Evolutionary conservation across 345 rosid species (phyloP).

Genomic region (Gossypium arboreum): DNA sequence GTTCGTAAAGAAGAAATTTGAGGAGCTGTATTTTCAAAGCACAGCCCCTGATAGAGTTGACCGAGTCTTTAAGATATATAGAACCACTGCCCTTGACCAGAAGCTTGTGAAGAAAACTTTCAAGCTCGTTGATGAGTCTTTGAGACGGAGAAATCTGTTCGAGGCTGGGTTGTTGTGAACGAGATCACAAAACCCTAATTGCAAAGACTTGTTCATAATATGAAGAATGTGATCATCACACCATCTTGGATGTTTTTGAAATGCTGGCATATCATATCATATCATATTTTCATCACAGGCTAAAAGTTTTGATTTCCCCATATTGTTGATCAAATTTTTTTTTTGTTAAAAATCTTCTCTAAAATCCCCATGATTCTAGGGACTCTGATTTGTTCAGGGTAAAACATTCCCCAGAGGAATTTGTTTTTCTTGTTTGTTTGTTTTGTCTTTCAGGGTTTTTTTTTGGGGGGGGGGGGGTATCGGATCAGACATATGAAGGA

Average conservation of each 20-base stretch:
- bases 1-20: constrained; percentile 94
- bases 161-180: constrained; percentile 91
- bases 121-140: constrained; percentile 92
- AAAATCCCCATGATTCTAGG: constrained; percentile 4
- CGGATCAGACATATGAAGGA: constrained; percentile 1
- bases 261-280: constrained; percentile 12
- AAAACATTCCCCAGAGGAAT: neutral
- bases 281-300: constrained; percentile 16
- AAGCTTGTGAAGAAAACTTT: constrained; percentile 98
- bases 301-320: constrained; percentile 23
- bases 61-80: constrained; percentile 88
- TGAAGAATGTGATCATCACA: no score
- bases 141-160: constrained; percentile 84
- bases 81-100: constrained; percentile 92
- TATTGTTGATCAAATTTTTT: constrained; percentile 14
- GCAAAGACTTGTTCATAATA: neutral
- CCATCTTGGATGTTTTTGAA: neutral
- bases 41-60: constrained; percentile 79
- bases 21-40: constrained; percentile 87
- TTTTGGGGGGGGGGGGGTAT: neutral
- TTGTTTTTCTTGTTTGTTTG: neutral
- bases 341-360: neutral
- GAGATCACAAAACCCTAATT: neutral
- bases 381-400: neutral
- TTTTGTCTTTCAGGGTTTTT: neutral